Evolutionary conservation across 1,284 basidiomycete species (phyloP), one percentile per base, ranked within the genome.

Genomic region (Athelia sp.): DNA sequence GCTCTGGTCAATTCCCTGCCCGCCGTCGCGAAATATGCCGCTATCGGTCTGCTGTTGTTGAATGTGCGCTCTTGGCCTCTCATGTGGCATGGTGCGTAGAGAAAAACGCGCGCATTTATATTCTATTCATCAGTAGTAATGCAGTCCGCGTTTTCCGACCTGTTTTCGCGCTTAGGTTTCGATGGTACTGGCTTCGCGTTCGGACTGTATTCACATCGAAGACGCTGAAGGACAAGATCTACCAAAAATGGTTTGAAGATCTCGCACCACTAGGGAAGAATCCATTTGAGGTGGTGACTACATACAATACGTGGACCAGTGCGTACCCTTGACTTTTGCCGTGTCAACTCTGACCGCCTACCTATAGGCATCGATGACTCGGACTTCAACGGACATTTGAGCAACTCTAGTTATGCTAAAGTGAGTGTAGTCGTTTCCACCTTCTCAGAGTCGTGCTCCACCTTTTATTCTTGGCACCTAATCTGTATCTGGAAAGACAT

Each of bases 121-220:
- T 44, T 8, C 8, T n/a, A n/a, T n/a, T n/a, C 43, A 22, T 21
- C 43, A 15, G 43, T 4, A 21, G 8, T 11, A 22, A 22, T 26
- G 43, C 23, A 44, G 43, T 44, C 10, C 43, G 43, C 43, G 23
- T 44, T 9, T 44, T 44, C 23, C 43, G 43, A 22, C 43, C 43
- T n/a, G 43, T 44, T 4, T 44, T 22, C 17, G 18, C 15, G n/a
- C 15, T 44, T n/a, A 21, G 22, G 15, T 10, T 26, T 22, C 43
- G 23, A 26, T 26, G 23, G n/a, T 22, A 23, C 23, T 22, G 10
- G 14, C 6, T 26, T 10, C 24, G 23, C 15, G 10, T 44, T 26
- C 43, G 43, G n/a, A 26, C 43, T 22, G 15, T 22, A 8, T 26
- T 44, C 43, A 23, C 4, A 11, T 26, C 43, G 10, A 9, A 22